These are phyloP conservation scores for Pleurotus djamor DNA, from an alignment of 768 basidiomycete genomes.

Conservation along the genomic window DNA sequence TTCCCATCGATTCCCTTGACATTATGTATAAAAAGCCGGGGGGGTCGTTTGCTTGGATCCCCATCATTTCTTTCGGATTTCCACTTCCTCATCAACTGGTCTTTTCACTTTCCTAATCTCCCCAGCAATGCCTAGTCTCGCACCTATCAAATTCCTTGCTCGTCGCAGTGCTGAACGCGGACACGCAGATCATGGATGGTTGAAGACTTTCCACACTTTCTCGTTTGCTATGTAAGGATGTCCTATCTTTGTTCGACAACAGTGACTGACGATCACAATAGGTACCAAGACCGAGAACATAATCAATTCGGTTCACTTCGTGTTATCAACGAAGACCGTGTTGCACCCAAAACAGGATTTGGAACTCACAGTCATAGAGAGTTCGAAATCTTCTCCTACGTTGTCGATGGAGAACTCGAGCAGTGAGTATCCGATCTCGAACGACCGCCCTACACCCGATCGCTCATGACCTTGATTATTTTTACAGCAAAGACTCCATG, in stretches of 20 bases:
- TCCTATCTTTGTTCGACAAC: no score
- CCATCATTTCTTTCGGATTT: conserved; percentile 7
- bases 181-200: conserved; percentile 79
- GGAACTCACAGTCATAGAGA: conserved; percentile 82
- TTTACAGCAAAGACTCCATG: conserved; percentile 81
- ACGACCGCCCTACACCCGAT: no score
- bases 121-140: conserved; percentile 13
- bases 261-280: conserved; percentile 13
- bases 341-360: conserved; percentile 74
- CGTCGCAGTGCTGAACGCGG: conserved; percentile 66
- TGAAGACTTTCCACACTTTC: conserved; percentile 88
- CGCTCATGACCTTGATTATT: background rate
- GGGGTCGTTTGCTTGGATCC: background rate
- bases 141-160: conserved; percentile 39
- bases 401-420: conserved; percentile 75
- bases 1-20: background rate
- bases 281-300: conserved; percentile 60
- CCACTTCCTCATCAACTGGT: conserved; percentile 8
- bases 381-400: conserved; percentile 91
- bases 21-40: background rate
- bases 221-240: conserved; percentile 68
- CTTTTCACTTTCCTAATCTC: background rate
- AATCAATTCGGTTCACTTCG: conserved; percentile 72
- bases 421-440: conserved; percentile 65
- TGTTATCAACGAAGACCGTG: conserved; percentile 94